phyloP scores from a whole-genome alignment of 2,329 filamentous ascomycete genomes.

The Scytalidium sp. region DNA sequence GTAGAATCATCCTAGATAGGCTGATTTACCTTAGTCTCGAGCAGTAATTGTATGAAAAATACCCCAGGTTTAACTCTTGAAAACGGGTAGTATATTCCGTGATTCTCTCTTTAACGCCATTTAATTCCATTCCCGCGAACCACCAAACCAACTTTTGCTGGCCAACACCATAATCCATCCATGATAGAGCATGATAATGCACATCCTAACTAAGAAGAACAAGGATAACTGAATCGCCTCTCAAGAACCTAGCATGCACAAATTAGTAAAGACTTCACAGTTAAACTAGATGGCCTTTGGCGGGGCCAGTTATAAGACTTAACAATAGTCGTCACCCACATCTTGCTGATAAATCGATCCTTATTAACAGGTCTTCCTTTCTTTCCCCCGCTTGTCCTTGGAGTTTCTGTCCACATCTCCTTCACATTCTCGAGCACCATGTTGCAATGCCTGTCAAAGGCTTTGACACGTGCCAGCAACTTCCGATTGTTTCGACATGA shows the following conservation, averaged over 20 bases:
- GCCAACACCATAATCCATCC: slow-evolving; percentile 11
- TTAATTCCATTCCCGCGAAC: slow-evolving; percentile 18
- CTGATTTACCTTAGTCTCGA: slow-evolving; percentile 26
- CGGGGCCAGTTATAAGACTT: too few species aligned
- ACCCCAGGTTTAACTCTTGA: background rate
- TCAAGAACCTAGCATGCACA: slow-evolving; percentile 26
- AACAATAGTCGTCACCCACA: slow-evolving; percentile 53
- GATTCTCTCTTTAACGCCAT: slow-evolving; percentile 24
- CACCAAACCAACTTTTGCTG: slow-evolving; percentile 15
- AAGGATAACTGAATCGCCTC: slow-evolving; percentile 33
- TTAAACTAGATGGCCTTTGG: too few species aligned
- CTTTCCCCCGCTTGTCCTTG: slow-evolving; percentile 77
- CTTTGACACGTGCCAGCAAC: slow-evolving; percentile 93
- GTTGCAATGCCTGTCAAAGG: slow-evolving; percentile 98
- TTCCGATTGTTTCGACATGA: slow-evolving; percentile 98
- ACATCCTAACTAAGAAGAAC: slow-evolving; percentile 30
- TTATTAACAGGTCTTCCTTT: slow-evolving; percentile 92
- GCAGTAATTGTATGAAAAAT: background rate
- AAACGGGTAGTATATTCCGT: slow-evolving; percentile 15
- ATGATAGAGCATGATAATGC: slow-evolving; percentile 7
- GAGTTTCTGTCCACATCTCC: slow-evolving; percentile 99
- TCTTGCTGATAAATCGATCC: slow-evolving; percentile 97
- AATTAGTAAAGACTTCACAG: slow-evolving; percentile 8
- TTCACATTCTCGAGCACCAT: slow-evolving; percentile 98
- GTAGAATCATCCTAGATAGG: slow-evolving; percentile 24